Conservation (phyloP, 1,284 basidiomycete species). For the Thelephora terrestris region DNA sequence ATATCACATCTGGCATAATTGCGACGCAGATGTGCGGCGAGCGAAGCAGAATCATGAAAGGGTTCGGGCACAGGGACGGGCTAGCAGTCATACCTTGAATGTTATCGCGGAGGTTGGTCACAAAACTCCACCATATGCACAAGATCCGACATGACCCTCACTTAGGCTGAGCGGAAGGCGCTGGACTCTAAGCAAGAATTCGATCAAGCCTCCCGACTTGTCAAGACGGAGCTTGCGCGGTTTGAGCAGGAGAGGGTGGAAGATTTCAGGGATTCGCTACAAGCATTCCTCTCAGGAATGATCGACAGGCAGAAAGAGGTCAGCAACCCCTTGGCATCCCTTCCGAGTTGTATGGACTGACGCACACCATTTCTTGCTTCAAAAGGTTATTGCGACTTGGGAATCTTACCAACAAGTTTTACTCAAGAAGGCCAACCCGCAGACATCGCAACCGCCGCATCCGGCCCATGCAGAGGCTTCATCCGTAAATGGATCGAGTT, state of each 20-base stretch:
- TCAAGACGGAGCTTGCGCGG: constrained; percentile 86
- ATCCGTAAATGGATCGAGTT: no score
- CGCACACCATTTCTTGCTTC: constrained; percentile 1
- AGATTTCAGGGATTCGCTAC: constrained; percentile 75
- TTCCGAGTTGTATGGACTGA: constrained; percentile 1
- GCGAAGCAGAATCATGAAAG: constrained; percentile 74
- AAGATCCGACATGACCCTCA: constrained; percentile 1
- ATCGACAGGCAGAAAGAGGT: constrained; percentile 76
- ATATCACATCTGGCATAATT: constrained; percentile 71
- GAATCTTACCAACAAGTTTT: constrained; percentile 64
- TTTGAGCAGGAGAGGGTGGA: constrained; percentile 92
- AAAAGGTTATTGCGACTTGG: constrained; percentile 58
- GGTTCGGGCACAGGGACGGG: constrained; percentile 63
- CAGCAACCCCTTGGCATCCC: constrained; percentile 14
- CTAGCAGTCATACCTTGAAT: constrained; percentile 51
- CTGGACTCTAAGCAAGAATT: constrained; percentile 80
- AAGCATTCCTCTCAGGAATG: constrained; percentile 76
- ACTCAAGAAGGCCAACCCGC: constrained; percentile 31
- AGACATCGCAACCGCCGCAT: constrained; percentile 6
- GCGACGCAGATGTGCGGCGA: constrained; percentile 68
- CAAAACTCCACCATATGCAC: constrained; percentile 2
- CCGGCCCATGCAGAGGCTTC: no score
- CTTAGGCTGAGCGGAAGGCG: constrained; percentile 73
- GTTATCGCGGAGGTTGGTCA: constrained; percentile 68
- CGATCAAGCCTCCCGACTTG: constrained; percentile 77